phyloP scores from a whole-genome alignment of 805 yeast species.

The Danielia reshetovae region DNA sequence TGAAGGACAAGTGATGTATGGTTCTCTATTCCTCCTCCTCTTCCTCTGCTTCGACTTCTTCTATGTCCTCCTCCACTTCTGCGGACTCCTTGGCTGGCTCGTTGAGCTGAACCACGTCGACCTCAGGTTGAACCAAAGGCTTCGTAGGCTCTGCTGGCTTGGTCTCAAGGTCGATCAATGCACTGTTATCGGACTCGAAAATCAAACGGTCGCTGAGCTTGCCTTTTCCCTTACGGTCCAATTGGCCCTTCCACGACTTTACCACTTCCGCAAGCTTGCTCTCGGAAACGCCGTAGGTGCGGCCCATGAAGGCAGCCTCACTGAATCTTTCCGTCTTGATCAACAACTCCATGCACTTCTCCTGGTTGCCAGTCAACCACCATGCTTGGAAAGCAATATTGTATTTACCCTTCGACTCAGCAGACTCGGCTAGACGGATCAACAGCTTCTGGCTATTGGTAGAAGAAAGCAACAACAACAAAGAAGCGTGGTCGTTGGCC shows the following conservation, averaged over 20 bases:
- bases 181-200: conserved; percentile 27
- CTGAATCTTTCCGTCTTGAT: conserved; percentile 64
- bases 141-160: background rate
- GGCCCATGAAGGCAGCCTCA: conserved; percentile 81
- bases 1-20: no score
- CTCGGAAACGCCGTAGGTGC: conserved; percentile 52
- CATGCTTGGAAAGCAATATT: conserved; percentile 89
- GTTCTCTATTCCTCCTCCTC: background rate
- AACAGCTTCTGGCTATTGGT: conserved; percentile 66
- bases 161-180: conserved; percentile 17
- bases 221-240: conserved; percentile 48
- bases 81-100: background rate
- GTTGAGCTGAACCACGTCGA: background rate
- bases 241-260: conserved; percentile 62
- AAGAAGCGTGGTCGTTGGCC: conserved; percentile 78
- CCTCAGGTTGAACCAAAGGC: background rate
- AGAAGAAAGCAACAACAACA: conserved; percentile 78
- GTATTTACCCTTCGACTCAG: conserved; percentile 72
- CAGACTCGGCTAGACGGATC: conserved; percentile 57
- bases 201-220: conserved; percentile 61
- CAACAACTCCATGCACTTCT: conserved; percentile 61
- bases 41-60: background rate
- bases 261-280: conserved; percentile 47
- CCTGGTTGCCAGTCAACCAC: conserved; percentile 78
- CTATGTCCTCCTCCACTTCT: conserved; percentile 5